These are phyloP conservation scores for Bisporella sp. DNA, from an alignment of 2,329 filamentous ascomycete species.

Conservation along the genomic window DNA sequence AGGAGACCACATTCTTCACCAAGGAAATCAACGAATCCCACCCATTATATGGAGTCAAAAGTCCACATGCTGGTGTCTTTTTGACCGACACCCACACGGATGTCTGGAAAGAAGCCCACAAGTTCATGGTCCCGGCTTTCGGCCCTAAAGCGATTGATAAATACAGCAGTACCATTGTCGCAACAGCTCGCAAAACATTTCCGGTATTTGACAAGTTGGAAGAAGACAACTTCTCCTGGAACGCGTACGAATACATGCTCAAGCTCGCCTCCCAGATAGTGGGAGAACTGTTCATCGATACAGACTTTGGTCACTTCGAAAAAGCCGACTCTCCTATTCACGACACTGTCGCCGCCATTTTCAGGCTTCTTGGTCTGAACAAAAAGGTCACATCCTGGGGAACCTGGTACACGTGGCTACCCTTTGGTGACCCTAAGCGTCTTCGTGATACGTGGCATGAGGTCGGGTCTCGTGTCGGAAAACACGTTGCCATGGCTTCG, in stretches of 20 bases:
- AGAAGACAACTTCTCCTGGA: conserved; percentile 30
- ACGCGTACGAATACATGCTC: conserved; percentile 43
- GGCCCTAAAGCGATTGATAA: conserved; percentile 31
- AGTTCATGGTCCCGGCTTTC: conserved; percentile 15
- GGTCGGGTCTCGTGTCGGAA: no score
- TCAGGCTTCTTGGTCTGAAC: conserved; percentile 34
- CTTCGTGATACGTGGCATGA: conserved; percentile 18
- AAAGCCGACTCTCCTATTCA: conserved; percentile 32
- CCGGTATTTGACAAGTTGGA: conserved; percentile 19
- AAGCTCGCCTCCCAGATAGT: conserved; percentile 38
- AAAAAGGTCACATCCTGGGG: conserved; percentile 38
- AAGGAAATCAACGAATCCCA: conserved; percentile 28
- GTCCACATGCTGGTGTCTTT: conserved; percentile 13
- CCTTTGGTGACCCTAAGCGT: conserved; percentile 36
- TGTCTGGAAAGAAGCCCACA: conserved; percentile 11
- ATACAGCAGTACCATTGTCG: conserved; percentile 17
- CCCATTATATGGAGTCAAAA: conserved; percentile 13
- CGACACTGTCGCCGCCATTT: conserved; percentile 33
- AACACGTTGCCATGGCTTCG: no score
- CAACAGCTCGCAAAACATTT: conserved; percentile 13
- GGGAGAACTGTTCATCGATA: conserved; percentile 36
- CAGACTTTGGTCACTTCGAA: conserved; percentile 39
- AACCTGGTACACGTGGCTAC: conserved; percentile 37
- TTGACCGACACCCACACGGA: conserved; percentile 13
- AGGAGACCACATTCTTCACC: conserved; percentile 29